These are phyloP conservation scores for Beverwykella pulmonaria DNA, from an alignment of 495 filamentous ascomycete species.

Conservation along the genomic window DNA sequence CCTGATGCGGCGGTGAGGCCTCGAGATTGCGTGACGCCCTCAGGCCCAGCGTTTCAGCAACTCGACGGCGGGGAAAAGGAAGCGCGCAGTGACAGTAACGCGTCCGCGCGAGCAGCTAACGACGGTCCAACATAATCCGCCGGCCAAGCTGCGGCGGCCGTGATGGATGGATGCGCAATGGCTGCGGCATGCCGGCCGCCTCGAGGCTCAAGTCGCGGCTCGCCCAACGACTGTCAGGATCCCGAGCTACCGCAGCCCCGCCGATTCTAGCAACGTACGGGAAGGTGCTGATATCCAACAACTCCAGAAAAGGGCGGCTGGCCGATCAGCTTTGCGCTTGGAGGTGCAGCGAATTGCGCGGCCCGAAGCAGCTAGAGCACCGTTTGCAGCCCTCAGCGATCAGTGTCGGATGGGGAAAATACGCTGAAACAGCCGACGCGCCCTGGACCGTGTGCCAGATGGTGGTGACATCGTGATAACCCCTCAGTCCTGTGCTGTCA, in stretches of 20 bases:
- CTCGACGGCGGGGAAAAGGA: background rate
- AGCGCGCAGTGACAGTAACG: background rate
- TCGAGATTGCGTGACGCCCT: background rate
- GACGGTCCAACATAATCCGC: background rate
- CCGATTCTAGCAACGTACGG: too few relatives aligned
- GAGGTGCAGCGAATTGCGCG: background rate
- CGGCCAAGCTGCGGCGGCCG: background rate
- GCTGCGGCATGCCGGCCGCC: background rate
- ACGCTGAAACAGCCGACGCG: conserved; percentile 25
- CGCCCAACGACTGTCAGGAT: background rate
- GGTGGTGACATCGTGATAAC: too few relatives aligned
- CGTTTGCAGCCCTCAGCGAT: conserved; percentile 11
- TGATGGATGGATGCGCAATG: background rate
- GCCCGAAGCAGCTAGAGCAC: background rate
- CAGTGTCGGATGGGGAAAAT: conserved; percentile 14
- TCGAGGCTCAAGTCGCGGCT: background rate
- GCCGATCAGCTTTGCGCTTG: background rate
- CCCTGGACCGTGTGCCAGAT: background rate
- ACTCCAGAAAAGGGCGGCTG: background rate
- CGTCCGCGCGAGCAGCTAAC: background rate
- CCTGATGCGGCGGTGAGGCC: background rate
- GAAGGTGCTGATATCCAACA: too few relatives aligned
- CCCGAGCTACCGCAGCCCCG: too few relatives aligned
- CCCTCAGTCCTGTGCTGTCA: background rate
- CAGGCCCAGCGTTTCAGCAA: background rate